These are phyloP conservation scores for Colletotrichum siamense DNA, from an alignment of 2,329 filamentous ascomycete genomes.

Conservation along the genomic window DNA sequence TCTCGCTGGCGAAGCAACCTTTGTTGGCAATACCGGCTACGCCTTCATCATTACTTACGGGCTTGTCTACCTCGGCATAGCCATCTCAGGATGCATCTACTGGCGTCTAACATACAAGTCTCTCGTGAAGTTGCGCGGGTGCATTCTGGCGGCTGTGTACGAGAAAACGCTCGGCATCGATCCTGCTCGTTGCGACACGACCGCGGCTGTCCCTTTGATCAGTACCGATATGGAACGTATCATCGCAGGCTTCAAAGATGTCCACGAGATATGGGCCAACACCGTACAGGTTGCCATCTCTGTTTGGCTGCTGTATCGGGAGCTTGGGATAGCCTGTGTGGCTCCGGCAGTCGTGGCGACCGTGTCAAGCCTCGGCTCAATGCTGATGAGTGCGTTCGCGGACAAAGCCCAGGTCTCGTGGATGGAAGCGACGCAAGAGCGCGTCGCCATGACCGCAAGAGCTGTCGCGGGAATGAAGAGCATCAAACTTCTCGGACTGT, in stretches of 20 bases:
- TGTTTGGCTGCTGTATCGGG: conserved; percentile 49
- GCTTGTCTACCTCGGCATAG: conserved; percentile 45
- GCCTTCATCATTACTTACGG: conserved; percentile 46
- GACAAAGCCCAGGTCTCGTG: conserved; percentile 21
- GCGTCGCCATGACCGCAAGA: conserved; percentile 29
- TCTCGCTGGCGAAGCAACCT: conserved; percentile 20
- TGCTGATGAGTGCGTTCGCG: neutral
- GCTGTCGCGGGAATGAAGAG: conserved; percentile 40
- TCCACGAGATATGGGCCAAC: conserved; percentile 48
- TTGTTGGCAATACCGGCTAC: conserved; percentile 34
- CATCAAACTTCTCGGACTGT: conserved; percentile 42
- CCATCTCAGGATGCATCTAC: conserved; percentile 43
- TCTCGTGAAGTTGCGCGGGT: conserved; percentile 34
- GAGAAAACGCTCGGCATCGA: conserved; percentile 43
- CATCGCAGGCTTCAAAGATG: conserved; percentile 31
- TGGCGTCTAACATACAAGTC: conserved; percentile 34
- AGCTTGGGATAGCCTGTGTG: conserved; percentile 23
- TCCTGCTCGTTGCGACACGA: conserved; percentile 31
- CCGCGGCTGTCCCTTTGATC: conserved; percentile 50
- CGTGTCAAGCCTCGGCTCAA: neutral
- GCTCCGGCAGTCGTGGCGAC: conserved; percentile 35
- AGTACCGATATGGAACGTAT: conserved; percentile 51
- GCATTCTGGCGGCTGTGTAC: conserved; percentile 51
- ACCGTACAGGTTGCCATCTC: conserved; percentile 47
- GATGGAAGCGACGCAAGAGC: conserved; percentile 27